phyloP scores from a whole-genome alignment of 176 grass and related monocot species.

The Puccinellia tenuiflora region DNA sequence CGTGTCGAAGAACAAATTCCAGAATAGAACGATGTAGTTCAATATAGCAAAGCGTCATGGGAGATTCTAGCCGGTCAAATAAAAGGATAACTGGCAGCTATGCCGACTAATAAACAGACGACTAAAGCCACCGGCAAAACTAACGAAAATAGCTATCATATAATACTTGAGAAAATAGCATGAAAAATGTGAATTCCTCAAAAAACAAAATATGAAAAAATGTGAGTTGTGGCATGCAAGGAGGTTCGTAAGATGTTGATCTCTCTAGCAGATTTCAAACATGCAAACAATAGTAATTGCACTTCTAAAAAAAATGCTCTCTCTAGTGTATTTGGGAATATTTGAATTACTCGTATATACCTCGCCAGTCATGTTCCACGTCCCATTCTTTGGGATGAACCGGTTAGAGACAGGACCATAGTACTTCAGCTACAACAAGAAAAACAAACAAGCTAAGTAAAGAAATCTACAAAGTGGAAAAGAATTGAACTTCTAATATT shows the following conservation, averaged over 20 bases:
- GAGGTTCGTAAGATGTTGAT: neutral
- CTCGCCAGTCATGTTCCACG: constrained; percentile 54
- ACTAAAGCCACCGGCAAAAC: neutral
- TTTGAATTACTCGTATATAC: constrained; percentile 23
- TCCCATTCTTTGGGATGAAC: constrained; percentile 20
- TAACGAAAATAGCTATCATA: neutral
- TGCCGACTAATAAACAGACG: neutral
- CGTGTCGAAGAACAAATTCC: neutral
- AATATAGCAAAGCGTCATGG: neutral
- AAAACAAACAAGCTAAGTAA: neutral
- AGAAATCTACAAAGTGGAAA: neutral
- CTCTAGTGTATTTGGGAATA: neutral
- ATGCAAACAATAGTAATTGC: neutral
- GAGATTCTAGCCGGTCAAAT: neutral
- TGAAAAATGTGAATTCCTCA: neutral
- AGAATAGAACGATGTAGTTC: neutral
- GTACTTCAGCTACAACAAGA: constrained; percentile 47
- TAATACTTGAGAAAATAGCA: neutral
- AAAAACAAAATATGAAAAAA: neutral
- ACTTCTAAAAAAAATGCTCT: neutral
- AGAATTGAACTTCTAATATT: neutral
- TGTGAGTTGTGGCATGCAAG: neutral
- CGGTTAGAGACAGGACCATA: constrained; percentile 27
- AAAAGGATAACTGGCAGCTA: neutral
- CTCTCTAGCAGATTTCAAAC: neutral